Base-by-base conservation (phyloP, 1,139 yeast species). In the Yamadazyma trypodendri region DNA sequence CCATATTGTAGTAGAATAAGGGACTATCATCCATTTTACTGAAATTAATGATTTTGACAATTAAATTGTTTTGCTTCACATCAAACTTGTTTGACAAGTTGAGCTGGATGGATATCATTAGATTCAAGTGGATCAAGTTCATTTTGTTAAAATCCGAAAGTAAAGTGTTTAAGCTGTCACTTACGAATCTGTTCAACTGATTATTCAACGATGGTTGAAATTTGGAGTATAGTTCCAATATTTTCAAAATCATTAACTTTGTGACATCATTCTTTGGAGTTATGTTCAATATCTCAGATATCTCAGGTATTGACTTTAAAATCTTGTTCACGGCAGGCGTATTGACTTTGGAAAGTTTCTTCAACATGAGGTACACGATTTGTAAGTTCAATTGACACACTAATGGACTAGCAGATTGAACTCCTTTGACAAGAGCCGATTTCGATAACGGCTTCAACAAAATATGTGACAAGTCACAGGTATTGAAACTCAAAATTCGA, bases 381-480 rank as follows among this genome's bases (percentile, higher is more conserved):
- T 85, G 90, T 21, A 79, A 63, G 1, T 82, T 74, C 32, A 85
- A 65, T 49, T 85, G 95, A 40, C 72, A 75, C 20, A 88, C 70
- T n/a, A 89, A 57, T 2, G 65, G 55, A n/a, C 70, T 62, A 2
- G 79, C 78, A 11, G 72, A 65, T 25, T 69, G 71, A 27, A 89
- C 58, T 37, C 87, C 76, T 49, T 79, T 83, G 0, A 74, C 64
- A 35, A 90, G 62, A 0, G 83, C 68, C 2, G 70, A 43, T 45
- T 78, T 77, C 2, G 83, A 75, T n/a, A 89, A 52, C 0, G 88
- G 79, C 1, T 79, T 65, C 12, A 96, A 94, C 6, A 82, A 57
- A 12, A 88, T 70, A 36, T 72, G 67, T 38, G 86, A 89, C 17
- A 37, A 34, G 31, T 36, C 55, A 6, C 50, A 2, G 85, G 86